phyloP scores from a whole-genome alignment of 331 rosid genomes.

The Dryas integrifolia region DNA sequence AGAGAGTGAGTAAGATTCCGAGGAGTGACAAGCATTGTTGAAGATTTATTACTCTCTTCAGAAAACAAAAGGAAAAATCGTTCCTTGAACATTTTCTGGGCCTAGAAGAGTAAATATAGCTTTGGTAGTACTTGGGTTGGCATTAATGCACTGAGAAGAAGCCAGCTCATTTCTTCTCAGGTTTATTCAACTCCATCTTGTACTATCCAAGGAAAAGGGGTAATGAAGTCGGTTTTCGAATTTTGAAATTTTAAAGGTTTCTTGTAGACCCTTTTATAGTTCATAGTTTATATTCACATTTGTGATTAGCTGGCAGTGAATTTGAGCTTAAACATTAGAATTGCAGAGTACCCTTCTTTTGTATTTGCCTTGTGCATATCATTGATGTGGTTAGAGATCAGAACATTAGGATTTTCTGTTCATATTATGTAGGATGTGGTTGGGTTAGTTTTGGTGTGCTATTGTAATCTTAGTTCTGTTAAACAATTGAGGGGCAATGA shows the following conservation, averaged over 20 bases:
- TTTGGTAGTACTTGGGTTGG: neutral
- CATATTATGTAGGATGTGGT: neutral
- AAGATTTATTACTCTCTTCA: no score
- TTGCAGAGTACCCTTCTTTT: slow-evolving; percentile 1
- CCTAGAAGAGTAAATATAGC: neutral
- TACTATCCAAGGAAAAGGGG: neutral
- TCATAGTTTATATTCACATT: slow-evolving; percentile 7
- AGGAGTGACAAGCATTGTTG: neutral
- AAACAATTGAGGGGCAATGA: neutral
- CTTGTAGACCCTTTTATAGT: slow-evolving; percentile 1
- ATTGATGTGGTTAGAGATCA: slow-evolving; percentile 1
- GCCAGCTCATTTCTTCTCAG: slow-evolving; percentile 2
- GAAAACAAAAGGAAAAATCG: no score
- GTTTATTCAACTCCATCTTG: slow-evolving; percentile 5
- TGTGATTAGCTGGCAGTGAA: slow-evolving; percentile 20
- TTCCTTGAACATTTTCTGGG: neutral
- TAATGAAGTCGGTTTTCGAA: slow-evolving; percentile 22
- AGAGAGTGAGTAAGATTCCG: neutral
- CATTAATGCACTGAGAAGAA: slow-evolving; percentile 9
- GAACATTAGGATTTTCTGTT: slow-evolving; percentile 19
- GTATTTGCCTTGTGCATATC: neutral
- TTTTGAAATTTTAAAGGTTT: slow-evolving; percentile 17
- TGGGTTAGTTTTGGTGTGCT: slow-evolving; percentile 13
- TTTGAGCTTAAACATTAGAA: neutral
- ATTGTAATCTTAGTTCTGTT: slow-evolving; percentile 4